Conservation (phyloP, 2,329 filamentous ascomycete species). For the Magnaporthiopsis poae region DNA sequence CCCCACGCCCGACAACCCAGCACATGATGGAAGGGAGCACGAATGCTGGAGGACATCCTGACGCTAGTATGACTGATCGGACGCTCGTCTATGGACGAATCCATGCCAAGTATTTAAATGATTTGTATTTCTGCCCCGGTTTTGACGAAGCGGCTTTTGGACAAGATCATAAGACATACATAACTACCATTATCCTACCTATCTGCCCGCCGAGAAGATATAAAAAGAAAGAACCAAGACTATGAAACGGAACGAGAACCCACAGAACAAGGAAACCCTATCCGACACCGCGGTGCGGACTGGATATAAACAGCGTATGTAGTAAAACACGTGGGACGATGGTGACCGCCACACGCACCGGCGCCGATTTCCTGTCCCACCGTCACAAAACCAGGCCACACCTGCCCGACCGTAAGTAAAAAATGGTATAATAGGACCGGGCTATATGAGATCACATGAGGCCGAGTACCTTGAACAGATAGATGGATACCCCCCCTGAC, state of each 20-base stretch:
- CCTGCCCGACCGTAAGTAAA: background rate
- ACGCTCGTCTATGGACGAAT: background rate
- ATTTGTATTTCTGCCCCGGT: background rate
- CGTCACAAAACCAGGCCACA: background rate
- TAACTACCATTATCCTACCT: constrained; percentile 2
- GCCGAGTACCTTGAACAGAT: background rate
- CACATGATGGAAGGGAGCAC: no score
- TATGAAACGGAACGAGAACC: constrained; percentile 2
- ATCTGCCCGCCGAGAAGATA: constrained; percentile 8
- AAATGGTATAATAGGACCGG: background rate
- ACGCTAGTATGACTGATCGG: no score
- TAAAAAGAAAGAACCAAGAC: constrained; percentile 2
- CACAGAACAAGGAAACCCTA: background rate
- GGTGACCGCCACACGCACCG: background rate
- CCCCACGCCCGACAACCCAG: no score
- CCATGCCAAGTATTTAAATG: background rate
- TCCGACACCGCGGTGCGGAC: background rate
- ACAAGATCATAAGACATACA: constrained; percentile 8
- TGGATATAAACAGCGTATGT: background rate
- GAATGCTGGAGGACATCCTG: no score
- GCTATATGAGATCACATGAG: background rate
- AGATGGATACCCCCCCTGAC: background rate
- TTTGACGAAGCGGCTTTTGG: background rate
- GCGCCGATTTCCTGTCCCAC: background rate
- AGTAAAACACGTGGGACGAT: background rate